Conservation (phyloP, 2,329 filamentous ascomycete genomes). For the Stachybotrys echinatus region DNA sequence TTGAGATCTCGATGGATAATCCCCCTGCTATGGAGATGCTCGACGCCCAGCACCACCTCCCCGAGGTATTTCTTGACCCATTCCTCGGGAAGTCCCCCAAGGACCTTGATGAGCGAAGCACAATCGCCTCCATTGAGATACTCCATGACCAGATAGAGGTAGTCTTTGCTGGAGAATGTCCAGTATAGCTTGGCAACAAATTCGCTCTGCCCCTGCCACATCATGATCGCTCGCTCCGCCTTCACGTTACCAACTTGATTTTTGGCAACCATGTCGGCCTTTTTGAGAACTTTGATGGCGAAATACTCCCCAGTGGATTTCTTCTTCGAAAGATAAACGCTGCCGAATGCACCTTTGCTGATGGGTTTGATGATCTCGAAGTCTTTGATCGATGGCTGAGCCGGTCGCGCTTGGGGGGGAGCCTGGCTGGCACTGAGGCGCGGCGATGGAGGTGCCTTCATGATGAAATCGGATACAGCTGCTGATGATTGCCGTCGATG, state of each 20-base stretch:
- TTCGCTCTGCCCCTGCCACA: conserved; percentile 99
- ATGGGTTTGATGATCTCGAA: conserved; percentile 99
- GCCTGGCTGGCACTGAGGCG: conserved; percentile 69
- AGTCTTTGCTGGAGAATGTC: conserved; percentile 99
- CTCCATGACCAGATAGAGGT: conserved; percentile 98
- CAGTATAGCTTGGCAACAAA: conserved; percentile 99
- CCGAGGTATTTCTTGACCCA: conserved; percentile 98
- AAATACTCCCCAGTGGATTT: conserved; percentile 98
- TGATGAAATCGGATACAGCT: conserved; percentile 65
- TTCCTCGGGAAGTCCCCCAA: conserved; percentile 88
- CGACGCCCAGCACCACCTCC: conserved; percentile 93
- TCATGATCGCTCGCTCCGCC: conserved; percentile 98
- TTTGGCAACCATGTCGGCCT: conserved; percentile 99
- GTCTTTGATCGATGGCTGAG: conserved; percentile 95
- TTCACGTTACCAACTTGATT: conserved; percentile 99
- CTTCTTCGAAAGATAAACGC: conserved; percentile 97
- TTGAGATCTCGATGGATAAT: conserved; percentile 97
- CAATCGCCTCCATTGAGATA: conserved; percentile 97
- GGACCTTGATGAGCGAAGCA: conserved; percentile 89
- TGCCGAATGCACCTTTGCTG: conserved; percentile 97
- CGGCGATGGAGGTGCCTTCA: conserved; percentile 74
- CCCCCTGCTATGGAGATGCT: conserved; percentile 88
- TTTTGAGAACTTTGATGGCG: conserved; percentile 97
- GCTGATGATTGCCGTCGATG: conserved; percentile 90
- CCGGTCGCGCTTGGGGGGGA: conserved; percentile 79